Conservation (phyloP, 768 basidiomycete genomes). For the Pleurotus citrinopileatus region DNA sequence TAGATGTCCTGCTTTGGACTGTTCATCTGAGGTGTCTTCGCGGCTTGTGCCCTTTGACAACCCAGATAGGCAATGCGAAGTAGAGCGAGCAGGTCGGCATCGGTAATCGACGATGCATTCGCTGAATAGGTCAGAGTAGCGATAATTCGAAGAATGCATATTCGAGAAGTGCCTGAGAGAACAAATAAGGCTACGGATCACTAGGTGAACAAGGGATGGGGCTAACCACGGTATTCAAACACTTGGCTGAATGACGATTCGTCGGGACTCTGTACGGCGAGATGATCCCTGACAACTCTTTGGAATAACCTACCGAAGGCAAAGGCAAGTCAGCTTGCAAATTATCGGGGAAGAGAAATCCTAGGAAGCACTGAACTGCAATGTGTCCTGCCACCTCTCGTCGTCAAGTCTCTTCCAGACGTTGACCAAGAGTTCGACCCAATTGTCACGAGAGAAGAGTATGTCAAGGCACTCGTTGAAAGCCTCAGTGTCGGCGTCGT, state of each 20-base stretch:
- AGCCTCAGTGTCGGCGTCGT: constrained; percentile 20
- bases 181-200: too few species aligned
- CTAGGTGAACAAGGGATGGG: not conserved
- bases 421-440: constrained; percentile 21
- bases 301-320: constrained; percentile 21
- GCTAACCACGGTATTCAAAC: constrained; percentile 19
- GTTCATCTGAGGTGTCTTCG: not conserved
- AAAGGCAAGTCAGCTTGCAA: too few species aligned
- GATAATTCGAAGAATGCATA: constrained; percentile 23
- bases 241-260: constrained; percentile 12
- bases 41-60: constrained; percentile 15
- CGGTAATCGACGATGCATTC: constrained; percentile 13
- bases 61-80: constrained; percentile 22
- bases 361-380: constrained; percentile 13
- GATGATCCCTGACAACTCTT: constrained; percentile 15
- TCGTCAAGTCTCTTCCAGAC: constrained; percentile 25
- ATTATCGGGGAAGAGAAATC: not conserved
- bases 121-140: constrained; percentile 19
- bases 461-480: constrained; percentile 19
- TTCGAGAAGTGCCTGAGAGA: constrained; percentile 20
- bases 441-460: constrained; percentile 23
- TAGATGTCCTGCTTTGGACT: not conserved
- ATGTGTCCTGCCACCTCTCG: constrained; percentile 19
- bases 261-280: constrained; percentile 14
- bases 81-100: constrained; percentile 22